Evolutionary conservation across 2,329 filamentous ascomycete genomes (phyloP), one percentile per base, ranked within the genome.

Genomic region (Lachnellula willkommii): DNA sequence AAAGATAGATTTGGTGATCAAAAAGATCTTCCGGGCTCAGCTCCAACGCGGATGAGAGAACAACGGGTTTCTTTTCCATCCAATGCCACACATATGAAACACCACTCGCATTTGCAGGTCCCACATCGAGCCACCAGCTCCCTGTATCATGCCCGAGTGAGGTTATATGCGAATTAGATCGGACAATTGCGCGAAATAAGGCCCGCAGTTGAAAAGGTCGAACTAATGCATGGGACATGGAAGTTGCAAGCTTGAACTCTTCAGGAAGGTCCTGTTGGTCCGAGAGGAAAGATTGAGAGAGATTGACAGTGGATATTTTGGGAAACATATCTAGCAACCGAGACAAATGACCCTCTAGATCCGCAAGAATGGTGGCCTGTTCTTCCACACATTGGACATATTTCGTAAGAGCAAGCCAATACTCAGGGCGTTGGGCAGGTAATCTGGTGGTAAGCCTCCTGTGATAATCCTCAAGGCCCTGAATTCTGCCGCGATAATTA

Each of bases 1-100:
- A 37, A 56, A 56, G 28, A 56, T 26, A 9, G 40, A 46, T 14
- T 42, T 46, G 11, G 49, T 37, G 15, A 43, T 36, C 26, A 22
- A 11, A 9, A 53, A 53, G 35, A 46, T 53, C 51, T 15, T 47
- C 5, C 8, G 20, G 15, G 20, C 28, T 39, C 28, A 53, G 37
- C 11, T 26, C 32, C 5, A 53, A 42, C n/a, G 51, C 20, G 14
- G 51, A 42, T 9, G 26, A 37, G 40, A 20, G 43, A 15, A 53
- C 47, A 7, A 47, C 37, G 17, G 48, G 40, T 35, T 20, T 42
- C 39, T 42, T 52, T 26, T 55, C 53, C 17, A 47, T 47, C 32
- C n/a, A 26, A 45, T 48, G 35, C 12, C 45, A n/a, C 8, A 26
- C 37, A 36, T 20, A 35, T n/a, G 37, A 11, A n/a, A 45, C 47